Evolutionary conservation across 23 red algal species (phyloP).

Genomic region (Cyanidioschyzon merolae): DNA sequence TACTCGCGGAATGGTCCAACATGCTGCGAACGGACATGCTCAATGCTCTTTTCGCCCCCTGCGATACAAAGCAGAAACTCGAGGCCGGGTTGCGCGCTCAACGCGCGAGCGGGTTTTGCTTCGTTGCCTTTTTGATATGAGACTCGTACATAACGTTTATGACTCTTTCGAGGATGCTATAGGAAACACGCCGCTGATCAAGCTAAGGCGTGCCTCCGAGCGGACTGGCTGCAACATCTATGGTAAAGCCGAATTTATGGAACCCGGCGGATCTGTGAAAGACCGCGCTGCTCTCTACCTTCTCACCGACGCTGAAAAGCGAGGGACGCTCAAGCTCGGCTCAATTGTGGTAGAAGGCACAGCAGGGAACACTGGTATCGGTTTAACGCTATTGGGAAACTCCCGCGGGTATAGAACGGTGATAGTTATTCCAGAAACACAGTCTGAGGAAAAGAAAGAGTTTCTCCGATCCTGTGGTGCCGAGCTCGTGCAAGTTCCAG

Average conservation of each 20-base stretch:
- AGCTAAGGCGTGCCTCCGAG: constrained; percentile 34
- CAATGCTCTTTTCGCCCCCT: too few species aligned
- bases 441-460: constrained; percentile 64
- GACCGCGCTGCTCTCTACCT: constrained; percentile 61
- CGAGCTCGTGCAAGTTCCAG: constrained; percentile 53
- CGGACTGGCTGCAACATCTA: constrained; percentile 62
- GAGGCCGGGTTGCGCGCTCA: too few species aligned
- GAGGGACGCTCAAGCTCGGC: constrained; percentile 45
- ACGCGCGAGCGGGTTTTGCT: too few species aligned
- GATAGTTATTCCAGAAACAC: constrained; percentile 51
- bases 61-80: too few species aligned
- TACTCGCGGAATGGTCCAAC: too few species aligned
- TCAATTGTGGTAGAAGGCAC: constrained; percentile 62
- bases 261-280: constrained; percentile 59
- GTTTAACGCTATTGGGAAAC: constrained; percentile 39
- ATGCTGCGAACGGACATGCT: too few species aligned
- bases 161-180: constrained; percentile 45
- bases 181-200: constrained; percentile 73
- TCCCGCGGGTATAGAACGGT: constrained; percentile 50
- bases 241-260: constrained; percentile 66
- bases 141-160: constrained; percentile 42
- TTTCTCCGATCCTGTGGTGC: constrained; percentile 44
- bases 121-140: too few species aligned
- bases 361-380: constrained; percentile 78
- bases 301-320: constrained; percentile 47